These are phyloP conservation scores for Malassezia yamatoensis DNA, from an alignment of 1,284 basidiomycete genomes.

Conservation along the genomic window DNA sequence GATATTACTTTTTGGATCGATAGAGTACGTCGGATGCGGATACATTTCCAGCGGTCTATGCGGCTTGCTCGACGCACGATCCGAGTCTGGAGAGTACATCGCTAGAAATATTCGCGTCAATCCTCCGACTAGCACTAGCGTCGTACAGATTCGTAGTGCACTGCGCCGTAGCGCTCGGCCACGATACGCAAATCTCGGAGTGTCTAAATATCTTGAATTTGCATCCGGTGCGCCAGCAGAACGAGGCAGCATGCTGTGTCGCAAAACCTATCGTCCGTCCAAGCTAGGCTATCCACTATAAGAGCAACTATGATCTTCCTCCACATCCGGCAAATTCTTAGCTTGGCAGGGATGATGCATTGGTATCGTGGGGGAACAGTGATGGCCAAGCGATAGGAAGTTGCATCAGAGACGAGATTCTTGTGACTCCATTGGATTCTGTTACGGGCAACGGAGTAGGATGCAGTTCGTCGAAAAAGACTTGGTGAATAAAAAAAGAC, in stretches of 20 bases:
- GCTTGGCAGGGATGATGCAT: too few relatives aligned
- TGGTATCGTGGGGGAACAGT: conserved; percentile 17
- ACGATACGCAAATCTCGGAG: background rate
- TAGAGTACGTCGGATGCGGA: background rate
- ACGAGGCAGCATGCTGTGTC: background rate
- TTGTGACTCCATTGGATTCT: conserved; percentile 22
- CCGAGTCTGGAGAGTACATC: background rate
- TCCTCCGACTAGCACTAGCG: background rate
- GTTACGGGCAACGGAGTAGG: background rate
- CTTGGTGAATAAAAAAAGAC: background rate
- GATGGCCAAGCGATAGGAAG: conserved; percentile 32
- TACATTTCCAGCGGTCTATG: background rate
- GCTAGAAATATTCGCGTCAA: background rate
- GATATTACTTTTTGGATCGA: background rate
- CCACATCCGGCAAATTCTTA: too few relatives aligned
- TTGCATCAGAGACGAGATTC: conserved; percentile 26
- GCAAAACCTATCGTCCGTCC: too few relatives aligned
- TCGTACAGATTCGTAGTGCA: background rate
- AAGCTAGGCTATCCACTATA: too few relatives aligned
- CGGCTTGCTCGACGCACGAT: background rate
- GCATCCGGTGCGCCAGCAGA: background rate
- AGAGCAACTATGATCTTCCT: too few relatives aligned
- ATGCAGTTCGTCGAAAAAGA: conserved; percentile 30
- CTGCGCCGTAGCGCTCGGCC: background rate
- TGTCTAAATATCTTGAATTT: too few relatives aligned